A percentile compares a stretch with the other conserved stretches of the same genome.
Evolutionary conservation across 1,139 yeast genomes (phyloP).

Genomic region (Meyerozyma athensensis): DNA sequence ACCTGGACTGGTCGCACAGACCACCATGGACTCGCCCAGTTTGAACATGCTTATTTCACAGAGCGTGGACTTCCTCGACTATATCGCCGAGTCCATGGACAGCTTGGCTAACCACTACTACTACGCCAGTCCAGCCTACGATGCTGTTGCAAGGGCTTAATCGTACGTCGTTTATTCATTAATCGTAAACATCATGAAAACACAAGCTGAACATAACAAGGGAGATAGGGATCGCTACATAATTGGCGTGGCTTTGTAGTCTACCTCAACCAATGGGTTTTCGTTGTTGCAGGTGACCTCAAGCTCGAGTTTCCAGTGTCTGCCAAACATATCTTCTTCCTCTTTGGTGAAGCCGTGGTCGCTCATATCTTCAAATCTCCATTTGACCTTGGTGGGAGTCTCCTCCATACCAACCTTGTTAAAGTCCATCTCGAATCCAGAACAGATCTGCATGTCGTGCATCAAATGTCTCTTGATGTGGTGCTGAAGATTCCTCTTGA

Average conservation of each 20-base stretch:
- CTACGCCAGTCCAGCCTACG: conserved; percentile 61
- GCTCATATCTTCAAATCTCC: conserved; percentile 52
- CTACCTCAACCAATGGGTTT: conserved; percentile 57
- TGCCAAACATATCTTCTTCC: conserved; percentile 40
- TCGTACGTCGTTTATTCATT: neutral
- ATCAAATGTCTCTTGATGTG: conserved; percentile 69
- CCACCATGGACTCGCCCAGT: conserved; percentile 78
- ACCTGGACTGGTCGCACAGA: conserved; percentile 75
- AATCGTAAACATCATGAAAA: conserved; percentile 2
- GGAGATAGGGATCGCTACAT: neutral
- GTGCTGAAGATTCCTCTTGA: conserved; percentile 70
- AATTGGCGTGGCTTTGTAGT: conserved; percentile 44
- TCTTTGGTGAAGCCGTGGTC: conserved; percentile 50
- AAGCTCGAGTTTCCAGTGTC: conserved; percentile 57
- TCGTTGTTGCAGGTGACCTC: conserved; percentile 56
- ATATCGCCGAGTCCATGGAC: conserved; percentile 45
- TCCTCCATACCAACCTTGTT: conserved; percentile 47
- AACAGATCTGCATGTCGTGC: conserved; percentile 57
- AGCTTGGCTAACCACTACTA: conserved; percentile 45
- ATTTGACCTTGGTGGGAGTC: conserved; percentile 30
- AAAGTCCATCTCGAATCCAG: conserved; percentile 55
- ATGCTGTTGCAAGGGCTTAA: conserved; percentile 31
- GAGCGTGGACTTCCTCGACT: conserved; percentile 50
- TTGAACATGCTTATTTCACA: conserved; percentile 43
- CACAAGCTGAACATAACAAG: neutral